A percentile compares a stretch with the other conserved stretches of the same genome.
phyloP scores from a whole-genome alignment of 805 yeast species.

The Myxozyma melibiosi region DNA sequence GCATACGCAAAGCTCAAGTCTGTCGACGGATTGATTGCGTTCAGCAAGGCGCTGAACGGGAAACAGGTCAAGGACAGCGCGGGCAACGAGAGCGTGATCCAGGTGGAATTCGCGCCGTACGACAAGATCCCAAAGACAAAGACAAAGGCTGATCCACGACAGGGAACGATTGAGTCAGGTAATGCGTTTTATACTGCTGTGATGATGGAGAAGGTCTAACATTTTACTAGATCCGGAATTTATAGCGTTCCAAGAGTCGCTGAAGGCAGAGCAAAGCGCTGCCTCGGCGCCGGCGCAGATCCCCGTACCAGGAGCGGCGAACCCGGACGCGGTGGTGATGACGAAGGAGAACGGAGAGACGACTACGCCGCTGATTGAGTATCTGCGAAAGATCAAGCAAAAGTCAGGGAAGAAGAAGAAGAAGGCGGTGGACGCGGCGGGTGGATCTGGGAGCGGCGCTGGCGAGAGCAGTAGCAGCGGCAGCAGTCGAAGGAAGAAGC shows the following conservation, averaged over 20 bases:
- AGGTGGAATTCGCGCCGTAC: constrained; percentile 38
- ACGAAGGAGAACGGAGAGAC: background rate
- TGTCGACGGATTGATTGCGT: constrained; percentile 40
- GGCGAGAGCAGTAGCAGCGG: constrained; percentile 10
- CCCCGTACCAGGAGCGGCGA: background rate
- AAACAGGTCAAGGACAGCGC: constrained; percentile 40
- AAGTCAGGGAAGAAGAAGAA: constrained; percentile 35
- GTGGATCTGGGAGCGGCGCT: constrained; percentile 8
- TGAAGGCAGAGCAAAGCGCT: constrained; percentile 26
- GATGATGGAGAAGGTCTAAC: background rate
- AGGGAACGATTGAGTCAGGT: constrained; percentile 40
- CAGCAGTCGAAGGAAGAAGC: constrained; percentile 8
- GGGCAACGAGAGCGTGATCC: constrained; percentile 23
- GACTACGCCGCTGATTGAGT: constrained; percentile 32
- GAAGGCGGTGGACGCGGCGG: constrained; percentile 12
- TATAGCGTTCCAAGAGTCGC: constrained; percentile 41
- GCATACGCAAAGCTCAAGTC: constrained; percentile 48
- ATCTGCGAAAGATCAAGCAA: constrained; percentile 31
- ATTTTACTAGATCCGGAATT: constrained; percentile 38
- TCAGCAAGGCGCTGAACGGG: constrained; percentile 40
- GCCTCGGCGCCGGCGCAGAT: background rate
- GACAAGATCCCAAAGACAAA: constrained; percentile 25
- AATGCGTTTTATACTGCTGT: background rate
- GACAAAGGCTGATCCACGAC: constrained; percentile 32
- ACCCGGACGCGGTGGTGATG: background rate